Evolutionary conservation across 176 grass and related monocot genomes (phyloP), one percentile per base, ranked within the genome.

Genomic region (Zoysia japonica): DNA sequence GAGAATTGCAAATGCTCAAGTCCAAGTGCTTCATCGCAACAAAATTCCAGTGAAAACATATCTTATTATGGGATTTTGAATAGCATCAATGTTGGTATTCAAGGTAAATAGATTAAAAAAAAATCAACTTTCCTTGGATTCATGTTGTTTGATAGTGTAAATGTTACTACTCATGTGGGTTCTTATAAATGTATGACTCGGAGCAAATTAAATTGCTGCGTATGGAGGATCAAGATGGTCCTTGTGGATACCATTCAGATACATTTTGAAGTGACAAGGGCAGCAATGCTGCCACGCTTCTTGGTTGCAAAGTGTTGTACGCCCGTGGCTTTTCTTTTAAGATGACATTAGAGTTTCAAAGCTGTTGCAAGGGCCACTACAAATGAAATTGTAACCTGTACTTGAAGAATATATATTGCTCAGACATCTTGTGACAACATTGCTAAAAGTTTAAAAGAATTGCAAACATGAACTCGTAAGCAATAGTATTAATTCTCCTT

Each of bases 131-230:
- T 83, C 57, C 37, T 87, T 16, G 15, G 46, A 5, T 28, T 28
- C 28, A 28, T 78, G 68, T 79, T 28, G 55, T 84, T 57, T 45
- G 53, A 55, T 52, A 17, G 81, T 38, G 15, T 59, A 28, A 78
- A 57, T 75, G 14, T 46, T 67, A 77, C 76, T 74, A 28, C 28
- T 28, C 15, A 9, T 43, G 17, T 82, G 1, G 11, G 9, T 65
- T 88, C 9, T 47, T 8, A 68, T 28, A 28, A 74, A 66, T 72
- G 45, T 73, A 94, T 88, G 62, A 77, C 88, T 94, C 14, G 82
- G 77, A 66, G 16, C 92, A 94, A 72, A 88, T 94, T 65, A 87
- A 86, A 72, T 85, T 88, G 81, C 86, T 91, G 39, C 91, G 91
- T 64, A 76, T 75, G 80, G 92, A 78, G 61, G 88, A 71, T 35